These are phyloP conservation scores for Trichoderma atrobrunneum DNA, from an alignment of 2,329 filamentous ascomycete genomes.

Conservation along the genomic window DNA sequence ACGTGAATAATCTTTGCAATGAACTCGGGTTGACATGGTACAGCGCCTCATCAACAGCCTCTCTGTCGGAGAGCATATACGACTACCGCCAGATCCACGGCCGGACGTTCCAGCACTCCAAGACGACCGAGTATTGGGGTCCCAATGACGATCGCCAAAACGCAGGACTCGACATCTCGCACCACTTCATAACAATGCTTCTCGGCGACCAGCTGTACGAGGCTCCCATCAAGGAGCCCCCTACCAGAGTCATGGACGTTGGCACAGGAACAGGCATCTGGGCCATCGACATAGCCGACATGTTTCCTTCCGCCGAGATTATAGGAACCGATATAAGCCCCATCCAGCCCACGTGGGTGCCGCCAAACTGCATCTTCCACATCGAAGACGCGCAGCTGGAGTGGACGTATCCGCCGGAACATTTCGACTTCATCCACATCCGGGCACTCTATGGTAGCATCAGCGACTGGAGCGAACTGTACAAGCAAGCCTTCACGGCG, in stretches of 20 bases:
- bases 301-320: constrained; percentile 36
- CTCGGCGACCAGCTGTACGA: constrained; percentile 36
- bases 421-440: constrained; percentile 24
- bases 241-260: constrained; percentile 42
- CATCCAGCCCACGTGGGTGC: constrained; percentile 48
- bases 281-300: constrained; percentile 46
- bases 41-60: constrained; percentile 23
- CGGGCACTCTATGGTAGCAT: constrained; percentile 13
- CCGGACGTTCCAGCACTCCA: constrained; percentile 41
- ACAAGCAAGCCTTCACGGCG: constrained; percentile 1
- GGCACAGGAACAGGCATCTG: constrained; percentile 46
- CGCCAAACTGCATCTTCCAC: constrained; percentile 56
- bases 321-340: constrained; percentile 42
- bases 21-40: not conserved
- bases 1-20: not conserved
- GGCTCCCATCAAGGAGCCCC: constrained; percentile 37
- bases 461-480: constrained; percentile 11
- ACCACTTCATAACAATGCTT: constrained; percentile 34
- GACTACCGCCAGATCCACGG: constrained; percentile 40
- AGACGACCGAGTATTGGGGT: constrained; percentile 36
- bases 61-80: constrained; percentile 35
- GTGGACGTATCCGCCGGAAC: constrained; percentile 40
- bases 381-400: constrained; percentile 58
- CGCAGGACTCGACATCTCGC: constrained; percentile 39
- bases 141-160: constrained; percentile 41